Percentiles rank a stretch among this genome's conserved stretches.
phyloP scores from a whole-genome alignment of 495 filamentous ascomycete species.

The Cladorrhinum samala region DNA sequence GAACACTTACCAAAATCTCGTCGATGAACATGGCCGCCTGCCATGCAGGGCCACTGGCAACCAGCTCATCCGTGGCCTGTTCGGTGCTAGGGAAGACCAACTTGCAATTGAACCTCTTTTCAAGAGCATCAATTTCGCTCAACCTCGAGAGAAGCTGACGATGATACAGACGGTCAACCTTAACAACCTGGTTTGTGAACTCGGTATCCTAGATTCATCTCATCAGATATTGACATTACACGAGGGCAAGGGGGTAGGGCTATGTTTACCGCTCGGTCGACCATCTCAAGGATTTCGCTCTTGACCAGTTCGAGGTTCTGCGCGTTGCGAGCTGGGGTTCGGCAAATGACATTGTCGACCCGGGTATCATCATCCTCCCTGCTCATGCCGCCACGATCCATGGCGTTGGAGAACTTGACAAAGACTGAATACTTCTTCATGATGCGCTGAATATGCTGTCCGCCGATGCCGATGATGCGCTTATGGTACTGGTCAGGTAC shows the following conservation, averaged over 20 bases:
- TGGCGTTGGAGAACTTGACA: conserved; percentile 98
- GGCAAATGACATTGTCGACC: conserved; percentile 98
- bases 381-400: conserved; percentile 89
- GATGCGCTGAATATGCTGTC: conserved; percentile 97
- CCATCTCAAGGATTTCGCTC: conserved; percentile 99
- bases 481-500: conserved; percentile 99
- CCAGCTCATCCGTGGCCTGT: conserved; percentile 91
- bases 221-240: neutral
- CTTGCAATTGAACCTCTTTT: conserved; percentile 99
- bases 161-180: conserved; percentile 91
- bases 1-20: conserved; percentile 67
- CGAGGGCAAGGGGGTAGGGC: neutral
- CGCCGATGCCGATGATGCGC: conserved; percentile 97
- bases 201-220: conserved; percentile 65
- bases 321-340: conserved; percentile 93
- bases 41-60: conserved; percentile 91
- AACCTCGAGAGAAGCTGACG: conserved; percentile 85
- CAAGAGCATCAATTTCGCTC: conserved; percentile 82
- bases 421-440: conserved; percentile 99
- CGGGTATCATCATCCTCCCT: conserved; percentile 97
- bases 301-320: conserved; percentile 95
- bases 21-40: conserved; percentile 95
- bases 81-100: conserved; percentile 96
- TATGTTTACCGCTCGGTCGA: conserved; percentile 75
- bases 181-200: conserved; percentile 86